Evolutionary conservation across 164 flowering plant species (phyloP).

Genomic region (Echeveria elegans): DNA sequence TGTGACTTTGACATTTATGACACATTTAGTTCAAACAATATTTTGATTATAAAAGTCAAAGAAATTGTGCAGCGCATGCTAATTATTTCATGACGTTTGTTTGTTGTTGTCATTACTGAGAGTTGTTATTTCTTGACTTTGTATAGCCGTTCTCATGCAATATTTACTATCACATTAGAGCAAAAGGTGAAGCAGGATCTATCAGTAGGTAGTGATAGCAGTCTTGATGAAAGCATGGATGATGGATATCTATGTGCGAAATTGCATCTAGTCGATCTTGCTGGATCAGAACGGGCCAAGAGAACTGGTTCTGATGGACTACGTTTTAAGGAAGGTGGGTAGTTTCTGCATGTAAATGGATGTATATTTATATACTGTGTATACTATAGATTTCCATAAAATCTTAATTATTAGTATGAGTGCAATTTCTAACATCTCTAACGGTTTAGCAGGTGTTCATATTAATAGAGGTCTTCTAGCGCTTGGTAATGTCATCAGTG

Average conservation of each 20-base stretch:
- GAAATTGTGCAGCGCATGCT: background rate
- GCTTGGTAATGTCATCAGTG: conserved; percentile 98
- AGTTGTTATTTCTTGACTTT: conserved; percentile 14
- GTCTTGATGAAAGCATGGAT: conserved; percentile 33
- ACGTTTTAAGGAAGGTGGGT: conserved; percentile 79
- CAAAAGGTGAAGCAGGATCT: conserved; percentile 49
- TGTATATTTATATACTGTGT: background rate
- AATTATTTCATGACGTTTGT: background rate
- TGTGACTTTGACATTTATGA: background rate
- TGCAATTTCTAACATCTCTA: background rate
- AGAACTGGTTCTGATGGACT: conserved; percentile 87
- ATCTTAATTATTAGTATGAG: background rate
- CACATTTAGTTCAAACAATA: background rate
- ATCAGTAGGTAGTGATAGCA: conserved; percentile 21
- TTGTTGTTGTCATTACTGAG: background rate
- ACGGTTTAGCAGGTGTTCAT: conserved; percentile 64
- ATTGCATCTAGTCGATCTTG: conserved; percentile 88
- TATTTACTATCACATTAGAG: conserved; percentile 82
- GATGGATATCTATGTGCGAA: conserved; percentile 80
- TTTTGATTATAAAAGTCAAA: background rate
- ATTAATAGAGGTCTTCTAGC: conserved; percentile 97
- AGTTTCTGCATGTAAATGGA: background rate
- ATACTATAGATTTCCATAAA: background rate
- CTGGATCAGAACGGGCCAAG: conserved; percentile 90
- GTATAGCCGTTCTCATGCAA: conserved; percentile 82